Evolutionary conservation across 139 green algal genomes (phyloP), one percentile per base, ranked within the genome.

Genomic region (Marvania coccoides): DNA sequence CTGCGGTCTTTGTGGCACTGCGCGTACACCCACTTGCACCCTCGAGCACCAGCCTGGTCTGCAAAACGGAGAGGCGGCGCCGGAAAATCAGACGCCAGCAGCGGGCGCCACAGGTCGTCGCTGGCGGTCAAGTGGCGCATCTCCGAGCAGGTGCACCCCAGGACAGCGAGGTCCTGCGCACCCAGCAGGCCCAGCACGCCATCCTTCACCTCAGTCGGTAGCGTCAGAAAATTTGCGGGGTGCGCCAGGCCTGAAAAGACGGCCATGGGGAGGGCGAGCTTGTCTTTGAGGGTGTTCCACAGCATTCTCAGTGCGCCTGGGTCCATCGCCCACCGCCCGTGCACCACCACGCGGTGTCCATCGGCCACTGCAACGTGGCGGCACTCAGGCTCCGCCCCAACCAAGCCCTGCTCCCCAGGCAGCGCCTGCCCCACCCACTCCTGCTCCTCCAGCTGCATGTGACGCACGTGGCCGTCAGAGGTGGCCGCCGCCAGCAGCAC

Each of bases 31-130:
- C 58, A 68, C 58, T 75, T 75, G 47, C 56, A 75, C 19, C 69
- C 69, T 34, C 63, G 55, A 9, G 31, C 37, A 5, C 0, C 3
- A 0, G 60, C 60, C 54, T 65, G 57, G 31, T 31, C 28, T 39
- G 13, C 51, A 60, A 8, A 14, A 30, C 42, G n/a, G n/a, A 64
- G 8, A 64, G 38, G 10, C 3, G 33, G 29, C 1, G 30, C n/a
- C 2, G 71, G 71, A 60, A 83, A 86, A 26, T 86, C 74, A 3
- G 28, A 46, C 57, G 73, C 62, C 37, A 81, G 71, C 12, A 86
- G 62, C 1, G 58, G 58, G 26, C 63, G 46, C 80, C 80, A 86
- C 0, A 86, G 61, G 0, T 19, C 26, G 40, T 86, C 62, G 28
- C 38, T 46, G 14, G 61, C 58, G 0, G 63, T 64, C 24, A 67